phyloP scores from a whole-genome alignment of 2,329 filamentous ascomycete species.

The Hysterium pulicare region DNA sequence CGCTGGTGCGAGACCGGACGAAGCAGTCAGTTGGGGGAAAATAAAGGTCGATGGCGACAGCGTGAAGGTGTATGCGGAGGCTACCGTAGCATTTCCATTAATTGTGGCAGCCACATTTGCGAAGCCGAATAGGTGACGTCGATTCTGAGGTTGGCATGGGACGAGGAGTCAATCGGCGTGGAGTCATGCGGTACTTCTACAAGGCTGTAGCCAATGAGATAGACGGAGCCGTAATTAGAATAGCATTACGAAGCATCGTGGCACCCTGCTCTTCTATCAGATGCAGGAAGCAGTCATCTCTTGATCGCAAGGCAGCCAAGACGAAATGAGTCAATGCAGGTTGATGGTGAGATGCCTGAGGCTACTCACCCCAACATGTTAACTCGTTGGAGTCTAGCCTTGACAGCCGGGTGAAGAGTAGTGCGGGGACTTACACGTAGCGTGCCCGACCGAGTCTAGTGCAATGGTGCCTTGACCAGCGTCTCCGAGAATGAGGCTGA shows the following conservation, averaged over 20 bases:
- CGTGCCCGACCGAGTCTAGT: not conserved
- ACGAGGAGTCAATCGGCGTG: not conserved
- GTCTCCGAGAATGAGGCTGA: constrained; percentile 5
- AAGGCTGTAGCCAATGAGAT: too few relatives aligned
- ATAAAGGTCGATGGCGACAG: constrained; percentile 85
- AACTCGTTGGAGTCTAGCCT: not conserved
- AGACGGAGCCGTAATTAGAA: too few relatives aligned
- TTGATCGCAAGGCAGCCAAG: too few relatives aligned
- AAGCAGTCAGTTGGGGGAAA: constrained; percentile 98
- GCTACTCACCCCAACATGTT: too few relatives aligned
- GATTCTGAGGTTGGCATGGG: not conserved
- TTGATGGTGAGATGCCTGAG: too few relatives aligned
- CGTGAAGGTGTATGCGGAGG: constrained; percentile 77
- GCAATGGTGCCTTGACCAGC: constrained; percentile 2
- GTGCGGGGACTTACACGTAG: not conserved
- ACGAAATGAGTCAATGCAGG: too few relatives aligned
- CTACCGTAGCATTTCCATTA: constrained; percentile 64
- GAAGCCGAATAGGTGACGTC: constrained; percentile 18
- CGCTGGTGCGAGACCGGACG: constrained; percentile 89
- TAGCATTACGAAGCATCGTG: too few relatives aligned
- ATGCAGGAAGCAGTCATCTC: too few relatives aligned
- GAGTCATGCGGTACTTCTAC: not conserved
- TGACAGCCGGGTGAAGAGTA: not conserved
- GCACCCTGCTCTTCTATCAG: too few relatives aligned
- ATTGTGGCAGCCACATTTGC: constrained; percentile 67